phyloP scores from a whole-genome alignment of 768 basidiomycete genomes.

The Leucocoprinus sp. region DNA sequence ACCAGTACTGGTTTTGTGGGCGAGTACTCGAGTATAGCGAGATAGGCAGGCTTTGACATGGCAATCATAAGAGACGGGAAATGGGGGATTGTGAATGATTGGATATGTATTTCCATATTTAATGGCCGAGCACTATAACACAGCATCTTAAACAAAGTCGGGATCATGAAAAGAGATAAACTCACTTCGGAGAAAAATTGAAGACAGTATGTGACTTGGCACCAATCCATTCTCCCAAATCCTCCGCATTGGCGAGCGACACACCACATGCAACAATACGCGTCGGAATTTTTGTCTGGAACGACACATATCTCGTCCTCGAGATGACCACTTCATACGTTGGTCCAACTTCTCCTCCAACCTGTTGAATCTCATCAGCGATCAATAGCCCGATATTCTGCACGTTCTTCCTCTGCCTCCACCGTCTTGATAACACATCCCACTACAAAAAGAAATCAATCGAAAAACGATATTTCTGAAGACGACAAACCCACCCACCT shows the following conservation, averaged over 20 bases:
- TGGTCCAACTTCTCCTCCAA: conserved; percentile 92
- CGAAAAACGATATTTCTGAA: background rate
- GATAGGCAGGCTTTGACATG: conserved; percentile 97
- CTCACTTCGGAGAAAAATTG: conserved; percentile 90
- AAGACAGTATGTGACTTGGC: conserved; percentile 90
- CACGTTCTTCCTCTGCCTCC: conserved; percentile 96
- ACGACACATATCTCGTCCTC: conserved; percentile 92
- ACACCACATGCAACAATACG: conserved; percentile 93
- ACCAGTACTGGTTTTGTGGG: conserved; percentile 80
- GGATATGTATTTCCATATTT: conserved; percentile 95
- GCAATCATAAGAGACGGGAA: conserved; percentile 98
- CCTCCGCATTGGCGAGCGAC: conserved; percentile 90
- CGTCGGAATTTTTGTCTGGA: conserved; percentile 87
- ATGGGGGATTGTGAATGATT: conserved; percentile 94
- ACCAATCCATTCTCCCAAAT: conserved; percentile 97
- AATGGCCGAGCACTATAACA: conserved; percentile 77
- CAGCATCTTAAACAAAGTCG: background rate
- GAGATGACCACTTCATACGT: conserved; percentile 97
- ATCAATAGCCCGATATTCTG: conserved; percentile 90
- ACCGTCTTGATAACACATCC: conserved; percentile 90
- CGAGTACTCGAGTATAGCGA: conserved; percentile 85
- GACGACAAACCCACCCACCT: conserved; percentile 40
- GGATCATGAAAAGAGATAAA: background rate
- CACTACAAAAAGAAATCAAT: conserved; percentile 42
- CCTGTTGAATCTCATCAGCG: conserved; percentile 90